A percentile compares a stretch with the other conserved stretches of the same genome.
These are phyloP conservation scores for Wakefieldia striispora DNA, from an alignment of 768 basidiomycete genomes.

Conservation along the genomic window DNA sequence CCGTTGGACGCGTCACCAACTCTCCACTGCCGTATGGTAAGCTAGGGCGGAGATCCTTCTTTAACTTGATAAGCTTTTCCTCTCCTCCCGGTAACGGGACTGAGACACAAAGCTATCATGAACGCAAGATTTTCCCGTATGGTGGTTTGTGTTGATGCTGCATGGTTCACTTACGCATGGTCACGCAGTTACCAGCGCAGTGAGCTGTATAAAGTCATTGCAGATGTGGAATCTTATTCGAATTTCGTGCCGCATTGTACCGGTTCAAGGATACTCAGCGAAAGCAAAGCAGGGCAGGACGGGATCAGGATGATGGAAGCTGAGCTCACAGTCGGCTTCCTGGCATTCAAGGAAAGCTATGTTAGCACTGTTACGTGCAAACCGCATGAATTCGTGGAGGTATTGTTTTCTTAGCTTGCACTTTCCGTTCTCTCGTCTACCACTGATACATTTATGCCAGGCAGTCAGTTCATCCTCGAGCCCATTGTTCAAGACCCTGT, in stretches of 20 bases:
- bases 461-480: conserved; percentile 71
- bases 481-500: conserved; percentile 69
- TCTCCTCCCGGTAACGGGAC: conserved; percentile 33
- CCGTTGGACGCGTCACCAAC: conserved; percentile 5
- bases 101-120: conserved; percentile 67
- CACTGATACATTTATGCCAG: conserved; percentile 36
- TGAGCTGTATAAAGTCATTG: conserved; percentile 83
- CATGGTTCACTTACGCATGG: conserved; percentile 10
- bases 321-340: conserved; percentile 86
- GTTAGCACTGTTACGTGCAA: conserved; percentile 78
- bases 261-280: conserved; percentile 63
- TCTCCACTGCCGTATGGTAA: neutral
- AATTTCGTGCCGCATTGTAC: conserved; percentile 89
- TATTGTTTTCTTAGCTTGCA: conserved; percentile 10
- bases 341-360: conserved; percentile 85
- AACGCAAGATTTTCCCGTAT: conserved; percentile 86
- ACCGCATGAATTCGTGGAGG: conserved; percentile 79
- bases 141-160: conserved; percentile 32
- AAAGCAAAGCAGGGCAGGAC: conserved; percentile 25
- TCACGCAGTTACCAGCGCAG: conserved; percentile 64
- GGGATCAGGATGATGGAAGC: conserved; percentile 62
- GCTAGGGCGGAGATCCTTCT: conserved; percentile 35
- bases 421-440: neutral
- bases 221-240: conserved; percentile 84
- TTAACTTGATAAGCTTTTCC: conserved; percentile 52